phyloP scores from a whole-genome alignment of 2,329 filamentous ascomycete species.

The Metarhizium anisopliae region DNA sequence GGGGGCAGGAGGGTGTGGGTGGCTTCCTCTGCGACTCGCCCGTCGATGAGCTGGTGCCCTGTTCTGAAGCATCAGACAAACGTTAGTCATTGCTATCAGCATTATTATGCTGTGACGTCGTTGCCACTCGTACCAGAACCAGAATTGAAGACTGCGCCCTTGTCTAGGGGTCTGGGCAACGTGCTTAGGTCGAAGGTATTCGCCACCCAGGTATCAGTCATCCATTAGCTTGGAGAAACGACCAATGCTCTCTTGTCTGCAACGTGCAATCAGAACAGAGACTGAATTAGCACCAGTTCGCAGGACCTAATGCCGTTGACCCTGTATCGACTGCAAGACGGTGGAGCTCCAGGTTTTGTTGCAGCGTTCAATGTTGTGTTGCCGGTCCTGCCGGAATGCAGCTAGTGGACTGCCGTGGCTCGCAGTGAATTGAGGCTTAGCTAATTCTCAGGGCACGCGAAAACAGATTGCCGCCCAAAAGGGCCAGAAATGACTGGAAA shows the following conservation, averaged over 20 bases:
- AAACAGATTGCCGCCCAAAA: no score
- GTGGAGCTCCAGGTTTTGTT: neutral
- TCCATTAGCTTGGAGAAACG: neutral
- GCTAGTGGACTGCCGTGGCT: neutral
- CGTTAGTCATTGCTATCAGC: neutral
- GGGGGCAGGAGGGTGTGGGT: neutral
- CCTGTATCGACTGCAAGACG: neutral
- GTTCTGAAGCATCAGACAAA: neutral
- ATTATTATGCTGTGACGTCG: conserved; percentile 3
- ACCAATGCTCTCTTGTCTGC: neutral
- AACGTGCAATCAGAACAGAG: neutral
- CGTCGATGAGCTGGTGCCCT: neutral
- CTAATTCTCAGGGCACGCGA: no score
- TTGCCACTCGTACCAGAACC: neutral
- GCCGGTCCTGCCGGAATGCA: neutral
- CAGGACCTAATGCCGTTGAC: neutral
- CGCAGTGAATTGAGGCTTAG: neutral
- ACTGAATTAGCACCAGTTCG: neutral
- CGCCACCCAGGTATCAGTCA: neutral
- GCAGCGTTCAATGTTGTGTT: neutral
- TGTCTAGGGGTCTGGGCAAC: neutral
- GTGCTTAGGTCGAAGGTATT: neutral
- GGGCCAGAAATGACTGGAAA: neutral
- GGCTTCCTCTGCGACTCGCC: neutral
- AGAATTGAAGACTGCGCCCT: neutral